A percentile compares a stretch with the other conserved stretches of the same genome.
Conservation (phyloP, 2,329 filamentous ascomycete species). For the Coniochaeta sp. region DNA sequence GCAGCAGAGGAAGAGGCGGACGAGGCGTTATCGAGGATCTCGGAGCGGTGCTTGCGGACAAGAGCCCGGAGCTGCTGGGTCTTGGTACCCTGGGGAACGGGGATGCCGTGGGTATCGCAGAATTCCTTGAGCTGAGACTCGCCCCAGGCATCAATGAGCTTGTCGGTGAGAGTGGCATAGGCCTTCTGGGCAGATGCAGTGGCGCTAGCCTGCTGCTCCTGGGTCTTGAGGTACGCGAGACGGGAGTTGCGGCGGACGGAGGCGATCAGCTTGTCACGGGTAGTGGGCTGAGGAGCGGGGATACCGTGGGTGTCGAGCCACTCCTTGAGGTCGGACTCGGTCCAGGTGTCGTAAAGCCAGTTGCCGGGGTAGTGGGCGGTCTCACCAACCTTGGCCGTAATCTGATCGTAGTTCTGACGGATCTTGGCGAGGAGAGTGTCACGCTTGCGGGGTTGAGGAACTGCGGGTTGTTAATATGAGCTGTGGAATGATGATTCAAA, state of each 20-base stretch:
- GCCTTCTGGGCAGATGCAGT: conserved; percentile 61
- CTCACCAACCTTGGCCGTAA: conserved; percentile 69
- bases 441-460: conserved; percentile 79
- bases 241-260: conserved; percentile 86
- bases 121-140: conserved; percentile 87
- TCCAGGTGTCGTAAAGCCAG: conserved; percentile 90
- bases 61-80: conserved; percentile 84
- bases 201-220: conserved; percentile 52
- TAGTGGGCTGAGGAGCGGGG: conserved; percentile 75
- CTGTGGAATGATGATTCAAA: conserved; percentile 56
- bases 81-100: conserved; percentile 84
- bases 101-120: conserved; percentile 80
- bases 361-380: conserved; percentile 82
- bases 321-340: conserved; percentile 85
- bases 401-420: conserved; percentile 72
- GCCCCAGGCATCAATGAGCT: conserved; percentile 83
- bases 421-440: conserved; percentile 73
- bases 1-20: conserved; percentile 21
- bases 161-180: conserved; percentile 70
- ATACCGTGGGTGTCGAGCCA: conserved; percentile 88
- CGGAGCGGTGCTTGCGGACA: conserved; percentile 77
- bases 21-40: conserved; percentile 60
- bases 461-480: conserved; percentile 25
- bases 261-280: conserved; percentile 83
- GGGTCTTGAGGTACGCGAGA: conserved; percentile 63